Evolutionary conservation across 305 asterid species (phyloP).

Genomic region (Fraxinus angustifolia): DNA sequence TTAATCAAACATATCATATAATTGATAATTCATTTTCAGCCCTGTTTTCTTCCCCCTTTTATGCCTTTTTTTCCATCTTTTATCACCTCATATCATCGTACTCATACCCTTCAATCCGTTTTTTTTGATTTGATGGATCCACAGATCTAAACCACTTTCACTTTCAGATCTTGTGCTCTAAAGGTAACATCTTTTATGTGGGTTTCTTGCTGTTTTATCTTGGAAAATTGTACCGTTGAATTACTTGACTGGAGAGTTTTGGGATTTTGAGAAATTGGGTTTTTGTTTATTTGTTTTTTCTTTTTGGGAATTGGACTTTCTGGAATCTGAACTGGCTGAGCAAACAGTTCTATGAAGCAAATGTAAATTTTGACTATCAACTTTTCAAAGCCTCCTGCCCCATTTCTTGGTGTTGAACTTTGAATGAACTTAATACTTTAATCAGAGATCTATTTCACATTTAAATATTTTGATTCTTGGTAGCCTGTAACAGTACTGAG

Average conservation of each 20-base stretch:
- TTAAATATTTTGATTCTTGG: conserved; percentile 6
- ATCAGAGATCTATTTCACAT: conserved; percentile 31
- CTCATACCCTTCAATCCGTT: conserved; percentile 24
- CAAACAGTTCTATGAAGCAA: conserved; percentile 22
- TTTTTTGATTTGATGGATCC: conserved; percentile 49
- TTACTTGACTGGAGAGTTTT: conserved; percentile 12
- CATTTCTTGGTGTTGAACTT: conserved; percentile 33
- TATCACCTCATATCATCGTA: conserved; percentile 19
- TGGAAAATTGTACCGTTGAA: background rate
- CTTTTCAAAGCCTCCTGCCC: conserved; percentile 19
- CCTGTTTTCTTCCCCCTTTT: background rate
- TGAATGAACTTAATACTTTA: background rate
- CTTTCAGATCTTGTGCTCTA: conserved; percentile 1
- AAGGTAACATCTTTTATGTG: conserved; percentile 37
- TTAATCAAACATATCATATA: conserved; percentile 24
- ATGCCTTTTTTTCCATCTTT: conserved; percentile 5
- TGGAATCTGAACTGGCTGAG: conserved; percentile 32
- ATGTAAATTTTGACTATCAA: conserved; percentile 24
- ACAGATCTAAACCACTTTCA: conserved; percentile 49
- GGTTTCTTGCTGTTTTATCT: background rate
- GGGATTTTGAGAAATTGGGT: conserved; percentile 11
- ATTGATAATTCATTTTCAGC: conserved; percentile 1
- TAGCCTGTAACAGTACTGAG: background rate
- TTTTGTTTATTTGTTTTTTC: background rate
- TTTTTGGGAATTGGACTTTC: conserved; percentile 25